These are phyloP conservation scores for Stropharia rugosoannulata DNA, from an alignment of 768 basidiomycete species.

Conservation along the genomic window DNA sequence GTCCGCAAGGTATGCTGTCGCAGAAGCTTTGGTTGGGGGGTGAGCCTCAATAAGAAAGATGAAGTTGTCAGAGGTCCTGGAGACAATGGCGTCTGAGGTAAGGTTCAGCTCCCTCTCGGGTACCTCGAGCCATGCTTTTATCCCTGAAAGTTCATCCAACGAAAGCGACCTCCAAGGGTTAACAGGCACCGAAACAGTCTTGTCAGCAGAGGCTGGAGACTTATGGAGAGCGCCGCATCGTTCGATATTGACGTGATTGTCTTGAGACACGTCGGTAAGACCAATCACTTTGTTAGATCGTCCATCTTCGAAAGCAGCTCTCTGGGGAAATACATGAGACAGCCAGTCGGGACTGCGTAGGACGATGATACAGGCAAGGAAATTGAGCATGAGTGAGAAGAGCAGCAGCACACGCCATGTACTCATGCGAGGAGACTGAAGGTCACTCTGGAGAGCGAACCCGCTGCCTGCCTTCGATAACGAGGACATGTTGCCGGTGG, in stretches of 20 bases:
- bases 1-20: slow-evolving; percentile 43
- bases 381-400: slow-evolving; percentile 15
- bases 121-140: slow-evolving; percentile 45
- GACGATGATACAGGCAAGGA: slow-evolving; percentile 9
- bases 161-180: slow-evolving; percentile 57
- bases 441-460: too few relatives aligned
- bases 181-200: slow-evolving; percentile 34
- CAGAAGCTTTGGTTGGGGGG: slow-evolving; percentile 46
- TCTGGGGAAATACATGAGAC: slow-evolving; percentile 7
- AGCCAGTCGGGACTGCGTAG: slow-evolving; percentile 7
- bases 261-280: background rate
- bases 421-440: background rate
- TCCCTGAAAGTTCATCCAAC: slow-evolving; percentile 38
- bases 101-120: slow-evolving; percentile 47
- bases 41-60: slow-evolving; percentile 50
- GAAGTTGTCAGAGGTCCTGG: slow-evolving; percentile 42
- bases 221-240: slow-evolving; percentile 31
- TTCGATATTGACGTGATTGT: slow-evolving; percentile 13
- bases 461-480: too few relatives aligned
- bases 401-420: slow-evolving; percentile 7
- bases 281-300: background rate
- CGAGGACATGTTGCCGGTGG: too few relatives aligned
- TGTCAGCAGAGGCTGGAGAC: slow-evolving; percentile 27
- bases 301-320: slow-evolving; percentile 11
- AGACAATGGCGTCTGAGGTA: slow-evolving; percentile 27